These are phyloP conservation scores for Bretziella fagacearum DNA, from an alignment of 2,329 filamentous ascomycete species.

Conservation along the genomic window DNA sequence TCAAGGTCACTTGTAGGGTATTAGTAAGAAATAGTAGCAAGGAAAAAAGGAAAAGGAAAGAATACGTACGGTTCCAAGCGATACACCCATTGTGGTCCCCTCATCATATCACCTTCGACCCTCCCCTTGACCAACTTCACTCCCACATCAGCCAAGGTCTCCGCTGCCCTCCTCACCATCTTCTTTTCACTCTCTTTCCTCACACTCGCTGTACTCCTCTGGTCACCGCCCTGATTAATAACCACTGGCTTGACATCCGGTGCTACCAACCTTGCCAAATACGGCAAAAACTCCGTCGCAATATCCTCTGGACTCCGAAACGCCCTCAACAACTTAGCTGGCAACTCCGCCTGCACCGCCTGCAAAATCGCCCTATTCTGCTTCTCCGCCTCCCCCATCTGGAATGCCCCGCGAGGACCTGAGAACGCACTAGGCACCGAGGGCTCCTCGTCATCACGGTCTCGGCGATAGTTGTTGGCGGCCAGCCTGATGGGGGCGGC, in stretches of 20 bases:
- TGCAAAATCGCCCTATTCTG: constrained; percentile 59
- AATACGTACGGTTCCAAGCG: constrained; percentile 77
- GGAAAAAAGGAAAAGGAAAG: too few species aligned
- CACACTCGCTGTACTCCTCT: constrained; percentile 60
- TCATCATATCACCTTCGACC: constrained; percentile 51
- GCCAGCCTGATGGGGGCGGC: constrained; percentile 46
- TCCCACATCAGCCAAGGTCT: constrained; percentile 67
- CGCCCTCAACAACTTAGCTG: constrained; percentile 52
- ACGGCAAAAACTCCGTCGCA: constrained; percentile 69
- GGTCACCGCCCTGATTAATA: constrained; percentile 45
- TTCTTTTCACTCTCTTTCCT: constrained; percentile 69
- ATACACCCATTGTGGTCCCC: constrained; percentile 63
- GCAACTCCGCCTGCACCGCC: constrained; percentile 53
- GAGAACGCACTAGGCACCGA: constrained; percentile 52
- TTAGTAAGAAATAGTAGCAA: constrained; percentile 14
- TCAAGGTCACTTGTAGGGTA: constrained; percentile 49
- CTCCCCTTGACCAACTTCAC: constrained; percentile 65
- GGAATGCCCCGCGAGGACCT: constrained; percentile 65
- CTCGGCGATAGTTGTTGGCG: constrained; percentile 26
- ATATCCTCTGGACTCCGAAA: constrained; percentile 69
- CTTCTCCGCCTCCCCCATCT: constrained; percentile 65
- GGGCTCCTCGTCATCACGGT: constrained; percentile 27
- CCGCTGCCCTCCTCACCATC: constrained; percentile 64
- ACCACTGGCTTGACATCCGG: constrained; percentile 86
- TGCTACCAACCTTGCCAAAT: constrained; percentile 64